Evolutionary conservation across 2,329 filamentous ascomycete genomes (phyloP).

Genomic region (Drechslera avenae): DNA sequence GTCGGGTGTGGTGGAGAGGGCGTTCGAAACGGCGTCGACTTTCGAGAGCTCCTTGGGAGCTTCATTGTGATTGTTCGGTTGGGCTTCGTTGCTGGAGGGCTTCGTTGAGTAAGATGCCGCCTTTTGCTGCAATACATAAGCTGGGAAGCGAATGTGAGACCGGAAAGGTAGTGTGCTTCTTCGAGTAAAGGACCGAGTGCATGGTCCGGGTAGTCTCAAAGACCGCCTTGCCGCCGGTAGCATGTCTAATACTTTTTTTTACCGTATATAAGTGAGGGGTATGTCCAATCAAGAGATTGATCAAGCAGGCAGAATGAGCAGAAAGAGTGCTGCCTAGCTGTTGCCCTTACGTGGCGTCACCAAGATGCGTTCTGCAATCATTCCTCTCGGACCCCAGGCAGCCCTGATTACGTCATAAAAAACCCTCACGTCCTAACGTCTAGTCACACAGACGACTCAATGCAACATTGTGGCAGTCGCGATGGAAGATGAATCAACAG

Average conservation of each 20-base stretch:
- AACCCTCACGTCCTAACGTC: background rate
- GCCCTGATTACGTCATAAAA: constrained; percentile 16
- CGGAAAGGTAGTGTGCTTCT: constrained; percentile 26
- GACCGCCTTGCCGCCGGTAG: constrained; percentile 35
- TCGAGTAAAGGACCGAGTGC: constrained; percentile 30
- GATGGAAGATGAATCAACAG: too few relatives aligned
- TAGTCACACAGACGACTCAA: background rate
- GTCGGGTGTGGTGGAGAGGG: constrained; percentile 50
- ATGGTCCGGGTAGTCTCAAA: constrained; percentile 33
- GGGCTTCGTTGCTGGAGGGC: constrained; percentile 10
- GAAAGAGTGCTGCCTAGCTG: constrained; percentile 1
- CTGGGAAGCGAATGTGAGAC: constrained; percentile 32
- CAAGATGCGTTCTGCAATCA: background rate
- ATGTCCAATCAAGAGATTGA: background rate
- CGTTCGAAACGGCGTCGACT: constrained; percentile 51
- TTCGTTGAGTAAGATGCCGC: constrained; percentile 17
- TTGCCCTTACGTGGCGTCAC: constrained; percentile 6
- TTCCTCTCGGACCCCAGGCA: constrained; percentile 4
- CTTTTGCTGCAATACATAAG: constrained; percentile 17
- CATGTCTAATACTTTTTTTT: constrained; percentile 23
- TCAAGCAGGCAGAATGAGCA: constrained; percentile 1
- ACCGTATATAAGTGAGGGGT: constrained; percentile 1
- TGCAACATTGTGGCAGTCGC: too few relatives aligned
- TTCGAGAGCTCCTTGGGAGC: constrained; percentile 30
- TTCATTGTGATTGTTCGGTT: constrained; percentile 14